Percentiles rank a stretch among this genome's conserved stretches.
Evolutionary conservation across 2,329 filamentous ascomycete genomes (phyloP).

Genomic region (Monilinia fructigena): DNA sequence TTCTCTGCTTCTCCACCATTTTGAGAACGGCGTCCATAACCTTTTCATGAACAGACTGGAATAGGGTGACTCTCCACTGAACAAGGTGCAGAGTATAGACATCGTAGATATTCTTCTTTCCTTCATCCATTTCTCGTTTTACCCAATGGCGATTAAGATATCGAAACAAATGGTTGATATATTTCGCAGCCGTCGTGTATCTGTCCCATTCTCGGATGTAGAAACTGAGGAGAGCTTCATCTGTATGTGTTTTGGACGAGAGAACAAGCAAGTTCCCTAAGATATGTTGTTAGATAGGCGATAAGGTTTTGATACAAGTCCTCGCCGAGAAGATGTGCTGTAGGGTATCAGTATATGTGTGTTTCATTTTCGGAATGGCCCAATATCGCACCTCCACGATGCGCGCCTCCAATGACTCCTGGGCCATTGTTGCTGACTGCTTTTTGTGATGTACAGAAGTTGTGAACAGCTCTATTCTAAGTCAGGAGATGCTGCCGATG

Average conservation of each 20-base stretch:
- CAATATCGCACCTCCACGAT: conserved; percentile 64
- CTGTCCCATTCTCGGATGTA: conserved; percentile 97
- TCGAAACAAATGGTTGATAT: conserved; percentile 93
- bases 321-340: conserved; percentile 90
- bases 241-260: conserved; percentile 74
- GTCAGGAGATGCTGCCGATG: conserved; percentile 42
- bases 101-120: conserved; percentile 97
- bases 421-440: conserved; percentile 61
- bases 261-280: conserved; percentile 66
- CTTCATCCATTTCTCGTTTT: conserved; percentile 97
- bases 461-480: conserved; percentile 75
- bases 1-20: conserved; percentile 93
- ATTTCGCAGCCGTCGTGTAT: conserved; percentile 93
- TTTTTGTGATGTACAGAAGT: conserved; percentile 98
- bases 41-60: conserved; percentile 75
- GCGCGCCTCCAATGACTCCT: conserved; percentile 52
- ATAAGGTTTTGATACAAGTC: conserved; percentile 93
- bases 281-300: conserved; percentile 76
- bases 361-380: conserved; percentile 22
- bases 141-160: conserved; percentile 99
- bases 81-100: conserved; percentile 97
- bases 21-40: conserved; percentile 96
- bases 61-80: conserved; percentile 91
- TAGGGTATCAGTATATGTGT: conserved; percentile 26
- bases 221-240: conserved; percentile 85